phyloP scores from a whole-genome alignment of 257 asterid species.

The Verbena officinalis region DNA sequence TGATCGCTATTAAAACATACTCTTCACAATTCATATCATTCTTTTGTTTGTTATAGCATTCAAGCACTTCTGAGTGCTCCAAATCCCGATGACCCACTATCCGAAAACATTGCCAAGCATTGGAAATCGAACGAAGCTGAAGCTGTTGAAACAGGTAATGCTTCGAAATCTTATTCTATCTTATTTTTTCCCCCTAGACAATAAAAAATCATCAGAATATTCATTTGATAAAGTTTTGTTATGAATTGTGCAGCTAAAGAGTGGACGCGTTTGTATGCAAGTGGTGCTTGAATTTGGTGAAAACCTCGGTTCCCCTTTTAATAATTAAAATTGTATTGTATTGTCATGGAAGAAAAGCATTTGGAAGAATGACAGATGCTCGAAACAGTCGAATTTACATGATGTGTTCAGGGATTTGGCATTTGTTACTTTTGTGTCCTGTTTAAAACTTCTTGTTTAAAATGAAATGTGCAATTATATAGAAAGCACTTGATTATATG shows the following conservation, averaged over 20 bases:
- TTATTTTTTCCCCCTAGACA: too few relatives aligned
- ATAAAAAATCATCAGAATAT: too few relatives aligned
- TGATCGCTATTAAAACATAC: background rate
- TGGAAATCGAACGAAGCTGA: constrained; percentile 97
- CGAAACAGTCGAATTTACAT: constrained; percentile 30
- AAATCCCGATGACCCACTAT: constrained; percentile 96
- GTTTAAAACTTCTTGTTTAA: constrained; percentile 31
- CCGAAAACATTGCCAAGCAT: constrained; percentile 98
- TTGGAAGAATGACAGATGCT: constrained; percentile 44
- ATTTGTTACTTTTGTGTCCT: constrained; percentile 32
- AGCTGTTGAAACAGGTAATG: constrained; percentile 95
- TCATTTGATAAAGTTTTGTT: background rate
- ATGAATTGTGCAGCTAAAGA: constrained; percentile 59
- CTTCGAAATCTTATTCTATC: background rate
- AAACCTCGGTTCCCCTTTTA: constrained; percentile 11
- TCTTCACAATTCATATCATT: background rate
- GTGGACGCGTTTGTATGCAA: constrained; percentile 95
- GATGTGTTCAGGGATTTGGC: constrained; percentile 23
- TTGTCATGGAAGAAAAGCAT: constrained; percentile 25
- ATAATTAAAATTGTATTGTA: constrained; percentile 36
- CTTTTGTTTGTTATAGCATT: constrained; percentile 53
- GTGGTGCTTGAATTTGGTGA: constrained; percentile 62
- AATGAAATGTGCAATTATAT: constrained; percentile 52
- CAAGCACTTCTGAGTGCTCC: constrained; percentile 99
- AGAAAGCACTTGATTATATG: constrained; percentile 14